Evolutionary conservation across 345 rosid genomes (phyloP), one percentile per base, ranked within the genome.

Genomic region (Conringia planisiliqua): DNA sequence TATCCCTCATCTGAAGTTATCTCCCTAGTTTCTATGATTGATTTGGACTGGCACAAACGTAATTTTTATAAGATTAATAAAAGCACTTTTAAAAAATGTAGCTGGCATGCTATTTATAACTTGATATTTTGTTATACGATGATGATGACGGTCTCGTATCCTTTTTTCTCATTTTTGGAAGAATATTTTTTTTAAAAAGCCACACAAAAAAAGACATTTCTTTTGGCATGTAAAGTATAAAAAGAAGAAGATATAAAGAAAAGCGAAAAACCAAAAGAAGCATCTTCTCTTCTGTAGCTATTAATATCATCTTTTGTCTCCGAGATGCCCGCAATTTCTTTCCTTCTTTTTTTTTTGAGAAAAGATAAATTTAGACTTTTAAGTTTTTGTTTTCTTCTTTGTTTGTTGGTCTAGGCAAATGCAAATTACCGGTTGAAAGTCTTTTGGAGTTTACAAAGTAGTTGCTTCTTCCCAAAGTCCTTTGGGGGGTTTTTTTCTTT

Each of bases 401-500:
- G 46, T 56, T 73, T 38, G 71, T 44, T 73, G 51, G 70, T 73
- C 13, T 22, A 52, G 6, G 30, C 55, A 57, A 66, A 22, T 56
- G 22, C 14, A 61, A 68, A 75, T 51, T 11, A 61, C 38, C n/a
- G 14, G 29, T 60, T 68, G 42, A 43, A 74, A 68, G 40, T 44
- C 39, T 52, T 42, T 4, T 40, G 55, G 50, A 33, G 22, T 12
- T 62, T 62, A 33, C 50, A 35, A 67, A 75, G 51, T 63, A 43
- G 43, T 69, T 76, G 33, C 26, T 26, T 75, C 38, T 62, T 63
- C 79, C 75, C 65, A 52, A 76, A 62, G 35, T 69, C 71, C 18
- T 76, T 76, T n/a, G 48, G 71, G 32, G 58, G 11, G 7, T 14
- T 17, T 13, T 36, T 29, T 3, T 16, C 4, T 10, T 50, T 62